Evolutionary conservation across 805 yeast genomes (phyloP), one percentile per base, ranked within the genome.

Genomic region (Ogataea corticis): DNA sequence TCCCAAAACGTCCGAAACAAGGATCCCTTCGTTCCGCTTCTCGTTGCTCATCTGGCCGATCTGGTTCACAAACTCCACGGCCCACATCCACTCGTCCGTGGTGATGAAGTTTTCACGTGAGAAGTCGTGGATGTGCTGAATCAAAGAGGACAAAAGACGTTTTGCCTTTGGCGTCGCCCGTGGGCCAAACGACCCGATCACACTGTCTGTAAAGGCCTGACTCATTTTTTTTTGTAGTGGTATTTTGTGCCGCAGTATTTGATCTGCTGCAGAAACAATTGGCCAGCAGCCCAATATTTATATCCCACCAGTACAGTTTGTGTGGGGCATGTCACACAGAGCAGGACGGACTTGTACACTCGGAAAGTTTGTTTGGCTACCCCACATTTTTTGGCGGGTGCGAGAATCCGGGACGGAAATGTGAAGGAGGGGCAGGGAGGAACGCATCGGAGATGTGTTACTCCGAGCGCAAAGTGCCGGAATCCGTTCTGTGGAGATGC

Each of bases 71-170:
- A 67, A 62, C 23, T 56, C 56, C 33, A 67, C 61, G 9, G 62
- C 70, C 43, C 50, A 51, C 51, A 61, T 44, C 70, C 70, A 67
- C 49, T 67, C 71, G 2, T 67, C 71, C 9, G 63, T 58, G 14
- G 70, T 62, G 49, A 67, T 56, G 38, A 54, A 42, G 35, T 63
- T 64, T 40, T 67, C 71, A 35, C 70, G 55, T 7, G 69, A 56
- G 48, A 67, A 67, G 36, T 67, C 71, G 37, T 67, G 71, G 10
- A 67, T 44, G 43, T 67, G 71, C 36, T 62, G 66, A 32, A 67
- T 63, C 32, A 65, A 56, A 7, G 65, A 61, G 13, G 45, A 45
- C 19, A 62, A 40, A 13, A 62, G 38, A 38, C 55, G 45, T 30
- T 56, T 52, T 11, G 59, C 46, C 41, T 57, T 54, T 17, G 65